Percentiles rank a stretch among this genome's conserved stretches.
Evolutionary conservation across 2,329 filamentous ascomycete species (phyloP).

Genomic region (Alternaria novae-zelandiae): DNA sequence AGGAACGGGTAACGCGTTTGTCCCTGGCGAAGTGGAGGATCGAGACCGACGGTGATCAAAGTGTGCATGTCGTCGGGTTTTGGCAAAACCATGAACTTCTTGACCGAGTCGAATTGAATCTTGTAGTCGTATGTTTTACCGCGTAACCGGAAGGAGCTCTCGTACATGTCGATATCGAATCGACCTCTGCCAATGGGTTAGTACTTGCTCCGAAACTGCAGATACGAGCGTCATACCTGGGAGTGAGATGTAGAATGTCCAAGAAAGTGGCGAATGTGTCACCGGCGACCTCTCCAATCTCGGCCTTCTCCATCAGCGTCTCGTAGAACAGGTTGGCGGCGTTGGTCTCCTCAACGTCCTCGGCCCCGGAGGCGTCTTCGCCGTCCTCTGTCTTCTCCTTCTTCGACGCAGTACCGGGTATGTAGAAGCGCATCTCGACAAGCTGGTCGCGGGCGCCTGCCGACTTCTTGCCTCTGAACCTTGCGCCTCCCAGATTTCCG

Average conservation of each 20-base stretch:
- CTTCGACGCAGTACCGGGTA: slow-evolving; percentile 81
- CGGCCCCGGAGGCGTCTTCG: slow-evolving; percentile 64
- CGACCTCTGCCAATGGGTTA: slow-evolving; percentile 73
- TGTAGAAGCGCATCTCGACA: slow-evolving; percentile 99
- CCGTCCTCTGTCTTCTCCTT: slow-evolving; percentile 74
- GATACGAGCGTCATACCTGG: slow-evolving; percentile 65
- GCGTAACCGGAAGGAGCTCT: slow-evolving; percentile 92
- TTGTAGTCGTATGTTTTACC: slow-evolving; percentile 99
- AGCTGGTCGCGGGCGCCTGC: slow-evolving; percentile 89
- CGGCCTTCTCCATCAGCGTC: slow-evolving; percentile 95
- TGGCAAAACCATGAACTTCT: slow-evolving; percentile 98
- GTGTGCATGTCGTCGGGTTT: slow-evolving; percentile 98
- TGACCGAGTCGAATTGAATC: slow-evolving; percentile 96
- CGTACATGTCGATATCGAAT: slow-evolving; percentile 99
- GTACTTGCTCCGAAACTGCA: slow-evolving; percentile 6
- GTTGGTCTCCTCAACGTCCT: slow-evolving; percentile 79
- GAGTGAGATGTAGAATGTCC: slow-evolving; percentile 95
- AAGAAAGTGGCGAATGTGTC: slow-evolving; percentile 98
- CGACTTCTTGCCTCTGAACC: slow-evolving; percentile 83
- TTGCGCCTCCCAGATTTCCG: slow-evolving; percentile 74
- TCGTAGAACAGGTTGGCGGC: slow-evolving; percentile 98
- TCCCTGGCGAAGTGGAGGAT: slow-evolving; percentile 93
- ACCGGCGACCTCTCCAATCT: slow-evolving; percentile 98
- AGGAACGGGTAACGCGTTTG: slow-evolving; percentile 98
- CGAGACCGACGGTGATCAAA: slow-evolving; percentile 91